phyloP scores from a whole-genome alignment of 2,329 filamentous ascomycete species.

The Pseudogymnoascus sp. region DNA sequence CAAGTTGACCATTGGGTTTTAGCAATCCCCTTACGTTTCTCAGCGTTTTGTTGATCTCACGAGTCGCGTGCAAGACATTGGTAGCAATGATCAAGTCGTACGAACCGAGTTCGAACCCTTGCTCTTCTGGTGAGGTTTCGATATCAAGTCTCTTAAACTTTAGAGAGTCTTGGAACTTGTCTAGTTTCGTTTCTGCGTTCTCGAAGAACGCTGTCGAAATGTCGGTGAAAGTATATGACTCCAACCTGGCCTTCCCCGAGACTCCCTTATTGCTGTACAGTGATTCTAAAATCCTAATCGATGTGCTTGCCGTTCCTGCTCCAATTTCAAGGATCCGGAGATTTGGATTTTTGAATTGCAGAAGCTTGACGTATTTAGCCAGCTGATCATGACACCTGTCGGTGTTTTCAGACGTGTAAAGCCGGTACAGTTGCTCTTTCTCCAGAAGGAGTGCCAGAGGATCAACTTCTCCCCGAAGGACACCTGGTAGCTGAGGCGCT shows the following conservation, averaged over 20 bases:
- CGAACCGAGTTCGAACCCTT: conserved; percentile 24
- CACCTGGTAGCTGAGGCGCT: not conserved
- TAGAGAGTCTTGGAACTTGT: conserved; percentile 19
- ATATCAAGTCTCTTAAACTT: conserved; percentile 30
- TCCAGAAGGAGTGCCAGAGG: not conserved
- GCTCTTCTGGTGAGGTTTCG: conserved; percentile 18
- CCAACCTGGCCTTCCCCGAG: not conserved
- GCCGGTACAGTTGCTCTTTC: not conserved
- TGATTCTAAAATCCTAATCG: conserved; percentile 14
- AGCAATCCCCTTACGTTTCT: conserved; percentile 30
- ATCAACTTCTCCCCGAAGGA: not conserved
- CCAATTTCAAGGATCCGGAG: conserved; percentile 20
- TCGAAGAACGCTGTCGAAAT: conserved; percentile 9
- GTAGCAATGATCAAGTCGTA: conserved; percentile 34
- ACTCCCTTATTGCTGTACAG: not conserved
- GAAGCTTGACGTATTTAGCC: conserved; percentile 13
- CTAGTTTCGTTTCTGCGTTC: conserved; percentile 24
- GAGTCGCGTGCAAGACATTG: conserved; percentile 33
- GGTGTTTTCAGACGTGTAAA: not conserved
- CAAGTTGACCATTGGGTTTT: conserved; percentile 33
- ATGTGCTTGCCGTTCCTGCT: conserved; percentile 20
- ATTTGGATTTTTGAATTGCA: conserved; percentile 15
- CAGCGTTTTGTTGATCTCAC: conserved; percentile 20
- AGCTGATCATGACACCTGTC: not conserved
- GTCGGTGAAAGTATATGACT: conserved; percentile 7